Evolutionary conservation across 1,284 basidiomycete species (phyloP), one percentile per base, ranked within the genome.

Genomic region (Xerocomus amazonicus): DNA sequence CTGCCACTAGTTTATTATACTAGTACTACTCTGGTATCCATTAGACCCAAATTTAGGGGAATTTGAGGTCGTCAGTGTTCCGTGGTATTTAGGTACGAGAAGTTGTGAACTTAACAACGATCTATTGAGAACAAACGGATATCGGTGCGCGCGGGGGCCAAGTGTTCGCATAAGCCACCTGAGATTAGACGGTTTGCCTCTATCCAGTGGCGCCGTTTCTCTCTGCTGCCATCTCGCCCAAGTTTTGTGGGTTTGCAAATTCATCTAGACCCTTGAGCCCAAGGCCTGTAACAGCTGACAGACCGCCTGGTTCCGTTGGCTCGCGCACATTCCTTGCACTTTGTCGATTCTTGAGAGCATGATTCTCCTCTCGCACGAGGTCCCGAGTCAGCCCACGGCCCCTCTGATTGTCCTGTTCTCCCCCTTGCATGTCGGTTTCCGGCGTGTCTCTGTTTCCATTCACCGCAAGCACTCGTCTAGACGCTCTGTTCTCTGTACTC

Each of bases 231-330:
- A 49, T 13, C 27, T 61, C 63, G 13, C 49, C 47, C 28, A 32
- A 43, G 37, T 29, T 49, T 16, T 9, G 39, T 23, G 50, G 36
- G 42, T 39, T 53, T 13, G 45, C 35, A 2, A 57, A 1, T 9
- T 61, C 60, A 41, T 69, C 62, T n/a, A 69, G 44, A 10, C 55
- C 54, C 0, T 35, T 63, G 35, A 69, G 67, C 4, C 62, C 63
- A 27, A 69, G 62, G 1, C 67, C 67, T 6, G 39, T 65, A 4
- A 67, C 46, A 17, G 63, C 62, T 3, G 66, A 56, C 10, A 67
- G 58, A 6, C 43, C 48, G 17, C 52, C 51, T 2, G 46, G 53
- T 16, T 61, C 62, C n/a, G 3, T 52, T 47, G 17, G 45, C 17
- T 42, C 57, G 19, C 10, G 43, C n/a, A 36, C 41, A 2, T 39